A percentile compares a stretch with the other conserved stretches of the same genome.
These are phyloP conservation scores for Ganoderma sinense DNA, from an alignment of 1,284 basidiomycete genomes.

Conservation along the genomic window DNA sequence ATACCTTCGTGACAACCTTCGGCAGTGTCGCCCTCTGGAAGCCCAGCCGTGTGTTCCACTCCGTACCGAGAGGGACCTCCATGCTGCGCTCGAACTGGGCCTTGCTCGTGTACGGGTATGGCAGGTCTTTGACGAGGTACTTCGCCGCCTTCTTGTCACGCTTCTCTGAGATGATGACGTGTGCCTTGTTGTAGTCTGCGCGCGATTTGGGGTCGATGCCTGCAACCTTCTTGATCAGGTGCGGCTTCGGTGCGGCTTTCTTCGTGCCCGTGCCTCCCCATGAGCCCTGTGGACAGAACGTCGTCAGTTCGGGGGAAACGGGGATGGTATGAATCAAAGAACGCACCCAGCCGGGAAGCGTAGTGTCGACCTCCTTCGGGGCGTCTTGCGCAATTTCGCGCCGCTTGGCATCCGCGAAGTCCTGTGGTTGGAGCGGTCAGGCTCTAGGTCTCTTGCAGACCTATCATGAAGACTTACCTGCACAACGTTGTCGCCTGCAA, in stretches of 20 bases:
- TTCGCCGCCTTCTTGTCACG: conserved; percentile 93
- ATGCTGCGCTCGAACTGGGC: conserved; percentile 91
- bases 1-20: conserved; percentile 85
- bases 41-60: conserved; percentile 94
- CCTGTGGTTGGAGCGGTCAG: conserved; percentile 50
- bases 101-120: conserved; percentile 89
- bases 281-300: conserved; percentile 64
- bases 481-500: conserved; percentile 96
- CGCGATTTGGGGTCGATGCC: conserved; percentile 83
- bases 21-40: conserved; percentile 89
- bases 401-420: conserved; percentile 87
- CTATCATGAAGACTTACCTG: conserved; percentile 56
- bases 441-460: not conserved
- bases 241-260: conserved; percentile 62
- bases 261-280: conserved; percentile 89
- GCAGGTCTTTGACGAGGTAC: conserved; percentile 90
- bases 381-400: conserved; percentile 86
- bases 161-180: conserved; percentile 95
- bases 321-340: too few species aligned
- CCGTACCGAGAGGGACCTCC: conserved; percentile 82
- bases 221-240: conserved; percentile 80
- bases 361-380: conserved; percentile 85
- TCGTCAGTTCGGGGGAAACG: conserved; percentile 6
- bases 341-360: conserved; percentile 94
- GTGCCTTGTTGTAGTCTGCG: conserved; percentile 83